Evolutionary conservation across 1,139 yeast species (phyloP), one percentile per base, ranked within the genome.

Genomic region (Yamadazyma kanchanaburiensis): DNA sequence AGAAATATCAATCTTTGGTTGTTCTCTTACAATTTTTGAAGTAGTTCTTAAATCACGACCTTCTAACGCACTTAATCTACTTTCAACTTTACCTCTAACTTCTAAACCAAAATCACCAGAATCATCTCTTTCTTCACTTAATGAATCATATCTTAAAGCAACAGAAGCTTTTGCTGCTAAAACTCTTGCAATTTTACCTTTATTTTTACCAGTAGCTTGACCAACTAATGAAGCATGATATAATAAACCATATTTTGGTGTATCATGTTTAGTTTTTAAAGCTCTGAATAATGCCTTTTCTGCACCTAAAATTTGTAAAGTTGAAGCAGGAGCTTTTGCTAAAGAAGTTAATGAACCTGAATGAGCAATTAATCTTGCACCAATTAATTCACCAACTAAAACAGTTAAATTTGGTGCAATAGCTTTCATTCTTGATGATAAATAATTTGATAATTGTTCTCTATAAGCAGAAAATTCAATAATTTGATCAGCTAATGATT

Each of bases 251-350:
- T 91, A 91, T 64, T 91, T 91, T 52, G 98, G 98, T 41, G 98
- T 91, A 70, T 91, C 89, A 58, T 94, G 96, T 70, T 91, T 91
- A 46, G 98, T 91, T 74, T 91, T 91, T 59, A 91, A 77, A 45
- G 98, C 98, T 71, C 98, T 83, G 77, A 91, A 91, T 46, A 91
- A 74, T 30, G 98, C 98, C 78, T 91, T 91, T 70, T 91, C 98
- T 48, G 98, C 98, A 66, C 98, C 98, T 53, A 91, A 76, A 48
- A 91, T 91, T 73, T 91, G 98, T 35, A 91, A 94, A 39, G 99
- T 91, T 14, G 98, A 91, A 34, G 98, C 98, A 48, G 98, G 97
- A 62, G 94, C 96, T 64, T 91, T 91, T 39, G 97, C 89, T 57
- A 91, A 73, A 63, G 87, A 87, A 45, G 96, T 88, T 58, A 91